These are phyloP conservation scores for Mycena citricolor DNA, from an alignment of 1,284 basidiomycete species.

Conservation along the genomic window DNA sequence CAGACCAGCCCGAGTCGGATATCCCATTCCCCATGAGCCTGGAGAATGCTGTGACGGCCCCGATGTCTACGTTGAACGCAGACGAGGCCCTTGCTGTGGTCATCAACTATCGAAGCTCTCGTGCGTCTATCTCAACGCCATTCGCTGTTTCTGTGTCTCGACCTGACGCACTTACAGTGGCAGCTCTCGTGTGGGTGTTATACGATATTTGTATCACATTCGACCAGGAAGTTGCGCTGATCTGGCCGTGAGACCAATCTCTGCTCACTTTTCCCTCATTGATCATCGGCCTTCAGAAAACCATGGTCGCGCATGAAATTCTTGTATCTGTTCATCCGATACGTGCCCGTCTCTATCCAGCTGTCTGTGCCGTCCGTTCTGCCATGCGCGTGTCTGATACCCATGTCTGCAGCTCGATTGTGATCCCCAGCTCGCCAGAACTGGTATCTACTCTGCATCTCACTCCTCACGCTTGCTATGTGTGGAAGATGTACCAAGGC, in stretches of 20 bases:
- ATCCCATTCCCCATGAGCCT: no score
- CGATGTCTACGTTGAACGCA: no score
- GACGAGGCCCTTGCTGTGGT: conserved; percentile 10
- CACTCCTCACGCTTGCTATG: conserved; percentile 36
- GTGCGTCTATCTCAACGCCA: conserved; percentile 2
- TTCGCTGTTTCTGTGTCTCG: neutral
- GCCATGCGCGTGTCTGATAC: conserved; percentile 16
- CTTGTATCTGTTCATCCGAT: conserved; percentile 36
- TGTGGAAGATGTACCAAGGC: conserved; percentile 41
- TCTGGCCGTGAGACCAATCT: conserved; percentile 27
- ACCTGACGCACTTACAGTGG: conserved; percentile 24
- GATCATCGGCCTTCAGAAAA: conserved; percentile 25
- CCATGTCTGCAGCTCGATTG: conserved; percentile 29
- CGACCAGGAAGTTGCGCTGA: conserved; percentile 36
- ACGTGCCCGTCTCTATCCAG: conserved; percentile 36
- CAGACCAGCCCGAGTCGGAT: no score
- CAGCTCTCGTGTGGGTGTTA: conserved; percentile 31
- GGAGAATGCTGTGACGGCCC: no score
- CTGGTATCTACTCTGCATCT: conserved; percentile 35
- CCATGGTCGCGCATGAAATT: conserved; percentile 34
- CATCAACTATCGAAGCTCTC: conserved; percentile 11
- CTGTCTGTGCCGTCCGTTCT: conserved; percentile 27
- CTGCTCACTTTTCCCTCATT: neutral
- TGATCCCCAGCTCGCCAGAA: conserved; percentile 35
- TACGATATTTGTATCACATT: conserved; percentile 35